Evolutionary conservation across 768 basidiomycete species (phyloP).

Genomic region (Boletus patriciae): DNA sequence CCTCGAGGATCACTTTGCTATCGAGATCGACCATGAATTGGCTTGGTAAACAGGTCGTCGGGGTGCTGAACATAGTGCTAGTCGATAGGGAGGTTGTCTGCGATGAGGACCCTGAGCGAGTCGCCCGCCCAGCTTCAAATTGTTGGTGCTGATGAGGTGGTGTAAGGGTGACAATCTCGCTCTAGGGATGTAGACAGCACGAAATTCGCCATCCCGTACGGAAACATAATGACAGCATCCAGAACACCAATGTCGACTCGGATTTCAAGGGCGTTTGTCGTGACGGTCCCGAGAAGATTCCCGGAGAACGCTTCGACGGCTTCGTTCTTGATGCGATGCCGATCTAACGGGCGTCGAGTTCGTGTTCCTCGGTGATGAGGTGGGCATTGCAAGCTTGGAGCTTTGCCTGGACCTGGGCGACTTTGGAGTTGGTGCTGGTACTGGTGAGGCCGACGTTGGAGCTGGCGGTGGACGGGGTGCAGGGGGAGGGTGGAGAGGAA

Average conservation of each 20-base stretch:
- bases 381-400: too few species aligned
- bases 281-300: constrained; percentile 78
- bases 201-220: constrained; percentile 75
- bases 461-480: too few species aligned
- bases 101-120: constrained; percentile 72
- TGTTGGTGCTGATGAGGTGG: constrained; percentile 86
- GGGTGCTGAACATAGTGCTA: constrained; percentile 72
- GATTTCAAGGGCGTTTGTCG: constrained; percentile 88
- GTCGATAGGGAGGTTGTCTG: constrained; percentile 69
- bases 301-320: constrained; percentile 88
- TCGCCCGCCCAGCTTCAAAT: constrained; percentile 79
- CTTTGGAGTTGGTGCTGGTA: too few species aligned
- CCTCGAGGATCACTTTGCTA: constrained; percentile 74
- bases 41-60: constrained; percentile 63
- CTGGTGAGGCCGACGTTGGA: too few species aligned
- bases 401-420: too few species aligned
- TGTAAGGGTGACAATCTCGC: background rate
- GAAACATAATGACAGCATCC: constrained; percentile 90
- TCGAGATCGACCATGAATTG: constrained; percentile 68
- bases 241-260: constrained; percentile 90
- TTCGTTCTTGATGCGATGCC: constrained; percentile 69
- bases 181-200: constrained; percentile 38
- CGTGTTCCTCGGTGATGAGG: too few species aligned
- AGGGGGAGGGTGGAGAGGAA: too few species aligned
- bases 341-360: too few species aligned